Conservation (phyloP, 768 basidiomycete species). For the Butyriboletus loyo region DNA sequence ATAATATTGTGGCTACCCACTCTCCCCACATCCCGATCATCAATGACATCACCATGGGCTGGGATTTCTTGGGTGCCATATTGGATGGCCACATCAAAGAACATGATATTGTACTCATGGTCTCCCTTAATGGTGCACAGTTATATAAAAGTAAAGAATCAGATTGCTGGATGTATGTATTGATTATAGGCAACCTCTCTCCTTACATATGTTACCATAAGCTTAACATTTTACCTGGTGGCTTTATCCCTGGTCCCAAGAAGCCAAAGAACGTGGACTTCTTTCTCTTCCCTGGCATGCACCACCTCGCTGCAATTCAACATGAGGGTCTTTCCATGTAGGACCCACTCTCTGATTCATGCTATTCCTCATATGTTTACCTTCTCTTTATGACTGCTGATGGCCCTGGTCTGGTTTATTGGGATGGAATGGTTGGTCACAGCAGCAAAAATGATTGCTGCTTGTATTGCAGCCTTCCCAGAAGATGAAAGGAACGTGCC, state of each 20-base stretch:
- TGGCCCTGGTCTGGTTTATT: not conserved
- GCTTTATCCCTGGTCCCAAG: not conserved
- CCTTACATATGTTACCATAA: constrained; percentile 1
- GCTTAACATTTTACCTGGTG: not conserved
- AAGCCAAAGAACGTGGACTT: not conserved
- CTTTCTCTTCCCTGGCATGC: not conserved
- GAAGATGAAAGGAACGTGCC: not conserved
- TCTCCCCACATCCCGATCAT: not conserved
- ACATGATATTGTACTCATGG: constrained; percentile 14
- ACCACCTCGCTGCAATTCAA: not conserved
- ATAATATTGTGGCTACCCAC: not conserved
- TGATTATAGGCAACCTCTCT: constrained; percentile 26
- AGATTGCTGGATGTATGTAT: constrained; percentile 37
- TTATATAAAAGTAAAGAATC: no score
- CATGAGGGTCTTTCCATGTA: not conserved
- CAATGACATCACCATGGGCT: constrained; percentile 2
- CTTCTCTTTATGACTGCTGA: not conserved
- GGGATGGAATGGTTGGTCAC: not conserved
- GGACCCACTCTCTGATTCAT: not conserved
- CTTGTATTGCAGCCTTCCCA: not conserved
- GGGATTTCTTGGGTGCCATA: constrained; percentile 8
- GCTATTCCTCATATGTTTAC: not conserved
- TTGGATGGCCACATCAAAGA: constrained; percentile 6
- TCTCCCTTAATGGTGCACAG: constrained; percentile 36
- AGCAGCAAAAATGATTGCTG: not conserved